phyloP scores from a whole-genome alignment of 202 grass and related monocot genomes.

The Elaeis oleifera region DNA sequence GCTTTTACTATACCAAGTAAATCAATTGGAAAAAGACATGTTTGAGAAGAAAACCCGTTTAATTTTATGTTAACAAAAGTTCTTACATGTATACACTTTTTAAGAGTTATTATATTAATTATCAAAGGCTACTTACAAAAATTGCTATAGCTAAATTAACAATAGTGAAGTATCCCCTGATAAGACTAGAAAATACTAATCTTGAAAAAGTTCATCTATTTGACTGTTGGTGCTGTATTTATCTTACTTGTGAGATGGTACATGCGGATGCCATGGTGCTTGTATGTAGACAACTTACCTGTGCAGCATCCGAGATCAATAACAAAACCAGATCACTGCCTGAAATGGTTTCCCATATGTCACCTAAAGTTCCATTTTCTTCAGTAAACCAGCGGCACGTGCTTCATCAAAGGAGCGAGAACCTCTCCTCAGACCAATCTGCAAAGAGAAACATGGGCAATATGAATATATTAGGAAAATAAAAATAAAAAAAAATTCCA shows the following conservation, averaged over 20 bases:
- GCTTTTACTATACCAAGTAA: too few species aligned
- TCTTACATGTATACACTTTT: too few species aligned
- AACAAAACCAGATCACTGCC: constrained; percentile 78
- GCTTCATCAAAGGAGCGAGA: constrained; percentile 83
- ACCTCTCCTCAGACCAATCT: constrained; percentile 90
- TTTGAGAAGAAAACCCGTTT: too few species aligned
- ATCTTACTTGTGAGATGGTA: not conserved
- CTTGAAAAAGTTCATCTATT: not conserved
- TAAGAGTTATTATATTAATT: too few species aligned
- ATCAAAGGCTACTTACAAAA: too few species aligned
- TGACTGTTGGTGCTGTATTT: not conserved
- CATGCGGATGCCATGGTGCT: not conserved
- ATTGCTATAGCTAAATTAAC: too few species aligned
- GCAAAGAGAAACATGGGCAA: constrained; percentile 18
- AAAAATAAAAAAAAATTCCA: too few species aligned
- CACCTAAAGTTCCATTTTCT: constrained; percentile 72
- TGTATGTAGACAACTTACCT: constrained; percentile 29
- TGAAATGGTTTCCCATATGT: constrained; percentile 90
- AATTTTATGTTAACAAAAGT: too few species aligned
- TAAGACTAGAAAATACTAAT: not conserved
- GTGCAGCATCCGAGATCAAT: constrained; percentile 88
- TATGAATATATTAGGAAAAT: not conserved
- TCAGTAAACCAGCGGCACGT: constrained; percentile 70
- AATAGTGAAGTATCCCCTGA: too few species aligned
- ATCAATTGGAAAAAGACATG: too few species aligned